Evolutionary conservation across 2,329 filamentous ascomycete genomes (phyloP).

Genomic region (Cladosporium sp.): DNA sequence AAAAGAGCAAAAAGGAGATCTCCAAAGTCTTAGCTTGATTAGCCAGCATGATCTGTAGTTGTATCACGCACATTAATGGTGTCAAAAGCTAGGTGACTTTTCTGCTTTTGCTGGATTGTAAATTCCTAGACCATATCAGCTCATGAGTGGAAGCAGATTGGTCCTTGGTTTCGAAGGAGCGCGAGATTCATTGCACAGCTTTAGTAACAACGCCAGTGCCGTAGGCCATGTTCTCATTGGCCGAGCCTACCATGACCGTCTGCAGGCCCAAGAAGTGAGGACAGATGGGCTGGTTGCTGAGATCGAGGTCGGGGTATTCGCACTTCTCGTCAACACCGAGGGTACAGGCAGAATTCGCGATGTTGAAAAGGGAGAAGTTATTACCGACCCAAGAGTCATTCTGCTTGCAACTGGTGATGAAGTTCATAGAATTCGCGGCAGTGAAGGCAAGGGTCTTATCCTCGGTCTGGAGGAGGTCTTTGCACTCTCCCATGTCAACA

Average conservation of each 20-base stretch:
- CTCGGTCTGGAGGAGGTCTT: constrained; percentile 46
- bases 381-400: constrained; percentile 54
- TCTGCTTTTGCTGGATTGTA: too few relatives aligned
- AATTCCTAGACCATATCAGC: too few relatives aligned
- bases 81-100: too few relatives aligned
- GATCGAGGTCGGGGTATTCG: constrained; percentile 27
- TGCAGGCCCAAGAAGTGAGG: constrained; percentile 30
- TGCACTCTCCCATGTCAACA: constrained; percentile 52
- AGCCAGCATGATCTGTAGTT: too few relatives aligned
- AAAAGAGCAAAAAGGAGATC: too few relatives aligned
- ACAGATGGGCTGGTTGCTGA: constrained; percentile 33
- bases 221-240: too few relatives aligned
- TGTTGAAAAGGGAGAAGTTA: constrained; percentile 53
- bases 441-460: constrained; percentile 55
- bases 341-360: constrained; percentile 46
- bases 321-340: constrained; percentile 33
- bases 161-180: too few relatives aligned
- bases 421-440: constrained; percentile 60
- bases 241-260: constrained; percentile 23
- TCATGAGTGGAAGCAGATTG: too few relatives aligned
- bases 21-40: too few relatives aligned
- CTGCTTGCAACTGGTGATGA: constrained; percentile 45
- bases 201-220: too few relatives aligned
- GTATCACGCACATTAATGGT: too few relatives aligned
- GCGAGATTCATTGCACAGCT: too few relatives aligned